Percentiles rank a stretch among this genome's conserved stretches.
Conservation (phyloP, 352 stramenopile species). For the Globisporangium megalacanthum region DNA sequence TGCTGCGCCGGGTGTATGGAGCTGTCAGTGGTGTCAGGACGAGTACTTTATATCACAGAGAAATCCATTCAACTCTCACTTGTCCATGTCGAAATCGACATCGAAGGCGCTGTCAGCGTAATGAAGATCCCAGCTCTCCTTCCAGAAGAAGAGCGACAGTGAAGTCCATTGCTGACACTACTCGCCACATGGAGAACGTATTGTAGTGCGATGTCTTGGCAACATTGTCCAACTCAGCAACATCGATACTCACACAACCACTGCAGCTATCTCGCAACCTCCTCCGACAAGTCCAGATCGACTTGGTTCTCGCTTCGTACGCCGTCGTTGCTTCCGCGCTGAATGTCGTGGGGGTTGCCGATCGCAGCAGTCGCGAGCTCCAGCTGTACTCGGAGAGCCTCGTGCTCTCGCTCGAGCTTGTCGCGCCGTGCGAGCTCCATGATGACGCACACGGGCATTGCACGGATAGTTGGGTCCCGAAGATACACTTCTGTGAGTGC, state of each 20-base stretch:
- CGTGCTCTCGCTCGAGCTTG: constrained; percentile 21
- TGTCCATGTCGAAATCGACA: no score
- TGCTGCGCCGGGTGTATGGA: no score
- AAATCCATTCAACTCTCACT: no score
- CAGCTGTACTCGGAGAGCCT: constrained; percentile 34
- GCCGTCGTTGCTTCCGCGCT: not conserved
- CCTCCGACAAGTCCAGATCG: constrained; percentile 1
- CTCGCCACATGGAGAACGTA: no score
- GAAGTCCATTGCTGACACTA: no score
- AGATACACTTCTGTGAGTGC: constrained; percentile 58
- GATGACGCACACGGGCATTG: constrained; percentile 55
- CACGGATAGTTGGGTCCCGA: constrained; percentile 27
- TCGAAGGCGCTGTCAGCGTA: no score
- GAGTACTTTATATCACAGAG: no score
- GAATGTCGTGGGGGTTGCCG: not conserved
- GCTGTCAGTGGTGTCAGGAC: no score
- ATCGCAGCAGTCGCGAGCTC: constrained; percentile 25
- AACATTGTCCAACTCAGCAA: not conserved
- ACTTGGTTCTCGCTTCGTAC: constrained; percentile 7
- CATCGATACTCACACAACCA: no score
- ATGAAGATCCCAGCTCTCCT: no score
- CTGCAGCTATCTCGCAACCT: not conserved
- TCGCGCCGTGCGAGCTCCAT: constrained; percentile 53
- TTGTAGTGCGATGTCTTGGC: no score
- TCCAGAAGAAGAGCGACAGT: no score